Evolutionary conservation across 2,329 filamentous ascomycete genomes (phyloP), one percentile per base, ranked within the genome.

Genomic region (Neonectria ditissima): DNA sequence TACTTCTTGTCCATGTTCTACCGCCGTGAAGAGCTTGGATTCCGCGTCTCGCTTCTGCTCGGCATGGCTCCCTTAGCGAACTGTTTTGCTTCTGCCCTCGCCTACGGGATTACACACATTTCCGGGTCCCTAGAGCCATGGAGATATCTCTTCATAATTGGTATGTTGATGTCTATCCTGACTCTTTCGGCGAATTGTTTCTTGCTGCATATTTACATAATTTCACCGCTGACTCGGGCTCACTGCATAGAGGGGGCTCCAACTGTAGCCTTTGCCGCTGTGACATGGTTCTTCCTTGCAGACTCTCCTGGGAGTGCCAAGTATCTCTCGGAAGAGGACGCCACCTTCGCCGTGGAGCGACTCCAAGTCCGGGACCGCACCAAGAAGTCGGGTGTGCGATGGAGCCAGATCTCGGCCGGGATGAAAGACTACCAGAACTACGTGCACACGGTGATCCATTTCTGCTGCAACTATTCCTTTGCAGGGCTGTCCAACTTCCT

Each of bases 1-100:
- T 71, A 66, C 16, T 71, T 69, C 37, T 13, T 71, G 0, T 71
- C 69, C 0, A 60, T 59, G 13, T 8, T 71, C 0, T 71, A 71
- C 0, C 59, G 59, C 0, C 44, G 69, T 0, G 43, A 66, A 2
- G 69, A 71, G 3, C 2, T 71, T 1, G 69, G 69, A 9, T 56
- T 65, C 7, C 63, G 63, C 6, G 57, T 65, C 28, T 65, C 63
- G n/a, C 20, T 65, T 1, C 52, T 65, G 5, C 55, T 65, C 2
- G 63, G 63, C 10, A 65, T 65, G 63, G 55, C 59, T 9, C 63
- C 63, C 2, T 18, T 65, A 10, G 63, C 60, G n/a, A 65, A 65
- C 22, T 59, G 54, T n/a, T 65, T 65, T 10, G 63, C 63, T 4
- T 65, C 63, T 7, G 55, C 54, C 3, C 18, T 65, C 20, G 63